Evolutionary conservation across 176 grass and related monocot genomes (phyloP).

Genomic region (Carex littledalei): DNA sequence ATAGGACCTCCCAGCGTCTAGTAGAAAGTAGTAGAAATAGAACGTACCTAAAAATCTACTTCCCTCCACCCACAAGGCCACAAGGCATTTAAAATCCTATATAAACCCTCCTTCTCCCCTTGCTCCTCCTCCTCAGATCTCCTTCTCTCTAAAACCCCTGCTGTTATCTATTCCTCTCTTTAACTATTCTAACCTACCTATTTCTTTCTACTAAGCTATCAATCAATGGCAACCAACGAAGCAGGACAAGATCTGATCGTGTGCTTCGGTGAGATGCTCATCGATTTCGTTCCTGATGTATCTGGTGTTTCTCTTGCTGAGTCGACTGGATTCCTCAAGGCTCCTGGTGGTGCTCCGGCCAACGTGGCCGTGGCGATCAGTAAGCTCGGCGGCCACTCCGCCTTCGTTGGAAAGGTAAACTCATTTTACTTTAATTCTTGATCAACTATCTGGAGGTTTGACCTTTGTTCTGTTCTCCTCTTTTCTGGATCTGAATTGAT

Average conservation of each 20-base stretch:
- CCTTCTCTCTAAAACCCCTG: background rate
- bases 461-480: background rate
- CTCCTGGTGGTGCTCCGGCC: conserved; percentile 68
- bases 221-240: conserved; percentile 14
- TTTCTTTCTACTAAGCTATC: background rate
- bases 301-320: conserved; percentile 75
- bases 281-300: conserved; percentile 80
- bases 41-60: background rate
- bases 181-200: background rate
- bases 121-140: conserved; percentile 7
- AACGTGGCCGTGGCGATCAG: conserved; percentile 76
- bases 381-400: conserved; percentile 68
- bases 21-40: conserved; percentile 7
- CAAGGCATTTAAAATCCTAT: conserved; percentile 20
- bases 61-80: background rate
- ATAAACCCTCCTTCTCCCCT: background rate
- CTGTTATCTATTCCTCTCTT: background rate
- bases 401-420: conserved; percentile 84
- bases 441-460: background rate
- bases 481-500: conserved; percentile 18
- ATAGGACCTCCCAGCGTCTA: background rate
- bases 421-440: background rate
- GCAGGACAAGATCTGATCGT: conserved; percentile 39
- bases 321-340: conserved; percentile 79
- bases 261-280: conserved; percentile 85